These are phyloP conservation scores for Hysterium pulicare DNA, from an alignment of 2,329 filamentous ascomycete genomes.

Conservation along the genomic window DNA sequence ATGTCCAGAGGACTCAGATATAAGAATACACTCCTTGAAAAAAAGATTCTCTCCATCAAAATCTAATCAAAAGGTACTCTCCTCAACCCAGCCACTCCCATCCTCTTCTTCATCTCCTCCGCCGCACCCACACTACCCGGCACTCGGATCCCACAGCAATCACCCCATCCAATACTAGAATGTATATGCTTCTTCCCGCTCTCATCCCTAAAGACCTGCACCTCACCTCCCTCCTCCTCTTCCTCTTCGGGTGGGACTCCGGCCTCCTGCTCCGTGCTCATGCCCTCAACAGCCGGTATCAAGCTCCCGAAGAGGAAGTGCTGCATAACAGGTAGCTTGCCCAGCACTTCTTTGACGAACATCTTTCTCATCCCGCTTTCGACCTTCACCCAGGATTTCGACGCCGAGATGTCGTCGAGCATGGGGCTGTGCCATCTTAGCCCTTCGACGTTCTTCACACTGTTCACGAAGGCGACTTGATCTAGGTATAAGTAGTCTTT, in stretches of 20 bases:
- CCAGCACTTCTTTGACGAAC: slow-evolving; percentile 89
- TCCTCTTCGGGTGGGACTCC: slow-evolving; percentile 46
- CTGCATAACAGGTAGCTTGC: slow-evolving; percentile 96
- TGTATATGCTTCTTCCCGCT: slow-evolving; percentile 69
- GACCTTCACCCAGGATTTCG: slow-evolving; percentile 87
- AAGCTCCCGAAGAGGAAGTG: slow-evolving; percentile 93
- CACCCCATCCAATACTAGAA: slow-evolving; percentile 71
- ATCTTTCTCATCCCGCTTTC: slow-evolving; percentile 94
- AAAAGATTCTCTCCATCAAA: too few species aligned
- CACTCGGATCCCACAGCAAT: slow-evolving; percentile 97
- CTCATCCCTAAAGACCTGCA: slow-evolving; percentile 58
- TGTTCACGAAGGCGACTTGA: slow-evolving; percentile 91
- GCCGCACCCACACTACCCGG: slow-evolving; percentile 90
- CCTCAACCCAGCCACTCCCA: slow-evolving; percentile 60
- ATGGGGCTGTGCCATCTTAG: slow-evolving; percentile 96
- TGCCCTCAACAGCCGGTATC: slow-evolving; percentile 74
- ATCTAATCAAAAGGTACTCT: slow-evolving; percentile 78
- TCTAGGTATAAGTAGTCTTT: slow-evolving; percentile 85
- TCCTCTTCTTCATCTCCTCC: slow-evolving; percentile 78
- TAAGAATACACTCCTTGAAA: too few species aligned
- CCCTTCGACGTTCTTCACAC: slow-evolving; percentile 91
- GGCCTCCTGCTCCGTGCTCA: slow-evolving; percentile 62
- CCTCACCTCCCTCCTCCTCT: slow-evolving; percentile 46
- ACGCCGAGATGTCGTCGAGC: slow-evolving; percentile 93
- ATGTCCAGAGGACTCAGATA: too few species aligned